Evolutionary conservation across 352 stramenopile species (phyloP).

Genomic region (Globisporangium barbulae): DNA sequence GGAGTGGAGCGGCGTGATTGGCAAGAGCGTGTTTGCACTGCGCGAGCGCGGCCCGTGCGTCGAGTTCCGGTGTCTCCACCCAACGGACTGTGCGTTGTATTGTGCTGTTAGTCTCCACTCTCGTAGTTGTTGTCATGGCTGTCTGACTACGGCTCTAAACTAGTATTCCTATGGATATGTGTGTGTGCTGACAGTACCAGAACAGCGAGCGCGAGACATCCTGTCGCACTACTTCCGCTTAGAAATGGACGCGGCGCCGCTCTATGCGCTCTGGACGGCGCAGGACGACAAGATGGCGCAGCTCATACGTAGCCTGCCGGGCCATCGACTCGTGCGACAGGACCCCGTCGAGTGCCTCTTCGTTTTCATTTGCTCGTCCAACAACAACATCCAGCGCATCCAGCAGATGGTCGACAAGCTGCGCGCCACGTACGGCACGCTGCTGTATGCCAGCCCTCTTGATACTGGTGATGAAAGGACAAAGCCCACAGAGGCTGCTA

Average conservation of each 20-base stretch:
- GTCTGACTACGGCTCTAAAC: not conserved
- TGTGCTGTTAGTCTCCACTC: not conserved
- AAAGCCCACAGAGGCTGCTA: not conserved
- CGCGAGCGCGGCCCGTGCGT: constrained; percentile 35
- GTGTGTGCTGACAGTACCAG: constrained; percentile 21
- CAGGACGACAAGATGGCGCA: constrained; percentile 51
- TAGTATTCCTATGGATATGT: not conserved
- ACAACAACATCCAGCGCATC: constrained; percentile 98
- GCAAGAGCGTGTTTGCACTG: constrained; percentile 40
- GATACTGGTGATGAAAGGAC: not conserved
- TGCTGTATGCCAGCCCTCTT: constrained; percentile 37
- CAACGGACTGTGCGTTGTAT: constrained; percentile 36
- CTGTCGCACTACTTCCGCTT: constrained; percentile 91
- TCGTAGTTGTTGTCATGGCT: too few relatives aligned
- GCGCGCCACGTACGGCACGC: constrained; percentile 82
- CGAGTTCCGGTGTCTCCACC: constrained; percentile 62
- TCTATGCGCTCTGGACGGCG: constrained; percentile 86
- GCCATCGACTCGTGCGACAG: constrained; percentile 91
- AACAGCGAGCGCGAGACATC: constrained; percentile 39
- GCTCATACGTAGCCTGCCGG: constrained; percentile 78
- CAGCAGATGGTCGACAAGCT: constrained; percentile 92
- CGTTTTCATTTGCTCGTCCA: constrained; percentile 97
- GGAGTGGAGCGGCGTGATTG: constrained; percentile 58
- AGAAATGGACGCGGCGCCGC: constrained; percentile 30
- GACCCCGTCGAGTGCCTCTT: constrained; percentile 96